phyloP scores from a whole-genome alignment of 1,284 basidiomycete genomes.

The Fistulinella staudtii region DNA sequence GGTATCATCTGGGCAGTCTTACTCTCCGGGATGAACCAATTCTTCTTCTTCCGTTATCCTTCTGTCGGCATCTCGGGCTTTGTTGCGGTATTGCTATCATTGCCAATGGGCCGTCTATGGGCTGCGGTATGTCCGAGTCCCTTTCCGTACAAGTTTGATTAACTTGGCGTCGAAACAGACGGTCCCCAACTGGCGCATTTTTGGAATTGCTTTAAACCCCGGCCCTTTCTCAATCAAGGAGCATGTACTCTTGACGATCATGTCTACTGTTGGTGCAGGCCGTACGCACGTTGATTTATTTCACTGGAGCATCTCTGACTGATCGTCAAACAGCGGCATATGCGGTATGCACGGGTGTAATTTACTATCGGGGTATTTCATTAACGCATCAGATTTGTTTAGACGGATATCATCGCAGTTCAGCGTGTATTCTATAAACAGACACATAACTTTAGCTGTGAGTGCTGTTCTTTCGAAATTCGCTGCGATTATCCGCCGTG shows the following conservation, averaged over 20 bases:
- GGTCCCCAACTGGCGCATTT: slow-evolving; percentile 54
- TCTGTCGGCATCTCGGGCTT: slow-evolving; percentile 48
- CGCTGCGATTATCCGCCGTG: no score
- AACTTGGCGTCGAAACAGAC: slow-evolving; percentile 17
- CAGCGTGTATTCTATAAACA: slow-evolving; percentile 71
- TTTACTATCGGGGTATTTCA: neutral
- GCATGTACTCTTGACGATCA: slow-evolving; percentile 68
- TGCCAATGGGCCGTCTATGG: slow-evolving; percentile 63
- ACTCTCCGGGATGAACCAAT: slow-evolving; percentile 60
- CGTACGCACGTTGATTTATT: slow-evolving; percentile 25
- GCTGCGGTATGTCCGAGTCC: slow-evolving; percentile 33
- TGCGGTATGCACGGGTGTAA: slow-evolving; percentile 16
- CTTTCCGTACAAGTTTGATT: neutral
- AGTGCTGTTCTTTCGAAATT: slow-evolving; percentile 17
- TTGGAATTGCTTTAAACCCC: slow-evolving; percentile 60
- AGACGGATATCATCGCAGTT: slow-evolving; percentile 74
- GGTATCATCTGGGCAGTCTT: slow-evolving; percentile 51
- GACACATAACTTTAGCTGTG: slow-evolving; percentile 59
- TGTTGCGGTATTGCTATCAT: slow-evolving; percentile 60
- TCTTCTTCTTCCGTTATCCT: slow-evolving; percentile 66
- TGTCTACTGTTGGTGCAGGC: slow-evolving; percentile 69
- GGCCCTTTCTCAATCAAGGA: slow-evolving; percentile 74
- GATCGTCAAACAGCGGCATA: slow-evolving; percentile 24
- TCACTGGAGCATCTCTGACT: neutral
- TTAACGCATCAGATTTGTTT: neutral